Percentiles rank a stretch among this genome's conserved stretches.
Evolutionary conservation across 1,284 basidiomycete genomes (phyloP).

Genomic region (Cystobasidium pallidum): DNA sequence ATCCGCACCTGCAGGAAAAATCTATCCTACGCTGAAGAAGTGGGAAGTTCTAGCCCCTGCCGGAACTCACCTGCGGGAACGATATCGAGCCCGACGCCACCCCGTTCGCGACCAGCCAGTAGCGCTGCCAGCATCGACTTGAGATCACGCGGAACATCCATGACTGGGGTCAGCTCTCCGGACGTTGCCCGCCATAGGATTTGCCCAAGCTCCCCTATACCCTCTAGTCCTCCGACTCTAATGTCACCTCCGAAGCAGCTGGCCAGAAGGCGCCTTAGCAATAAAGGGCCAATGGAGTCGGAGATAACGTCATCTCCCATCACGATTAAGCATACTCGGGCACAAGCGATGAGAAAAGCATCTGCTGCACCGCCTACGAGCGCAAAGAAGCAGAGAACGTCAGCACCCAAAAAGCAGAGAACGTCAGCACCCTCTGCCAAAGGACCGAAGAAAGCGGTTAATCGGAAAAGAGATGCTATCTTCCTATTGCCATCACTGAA

Average conservation of each 20-base stretch:
- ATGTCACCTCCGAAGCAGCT: neutral
- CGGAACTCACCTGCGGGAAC: neutral
- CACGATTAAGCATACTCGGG: neutral
- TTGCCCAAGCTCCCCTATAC: neutral
- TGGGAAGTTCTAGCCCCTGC: neutral
- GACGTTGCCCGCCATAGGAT: too few relatives aligned
- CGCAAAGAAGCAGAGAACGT: neutral
- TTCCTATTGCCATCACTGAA: too few relatives aligned
- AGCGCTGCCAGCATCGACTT: neutral
- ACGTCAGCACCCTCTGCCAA: too few relatives aligned
- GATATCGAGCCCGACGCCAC: neutral
- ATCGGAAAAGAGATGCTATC: too few relatives aligned
- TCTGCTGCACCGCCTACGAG: neutral
- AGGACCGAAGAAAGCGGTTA: too few relatives aligned
- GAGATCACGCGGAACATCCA: neutral
- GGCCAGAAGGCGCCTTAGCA: neutral
- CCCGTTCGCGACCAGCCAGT: neutral
- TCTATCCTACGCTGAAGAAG: neutral
- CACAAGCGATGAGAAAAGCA: neutral
- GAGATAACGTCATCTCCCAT: neutral
- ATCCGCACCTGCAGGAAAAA: neutral
- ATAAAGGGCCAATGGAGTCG: neutral
- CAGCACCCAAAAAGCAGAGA: too few relatives aligned
- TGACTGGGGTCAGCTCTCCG: neutral
- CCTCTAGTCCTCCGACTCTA: neutral